These are phyloP conservation scores for Rhynchosporium agropyri DNA, from an alignment of 2,329 filamentous ascomycete genomes.

Conservation along the genomic window DNA sequence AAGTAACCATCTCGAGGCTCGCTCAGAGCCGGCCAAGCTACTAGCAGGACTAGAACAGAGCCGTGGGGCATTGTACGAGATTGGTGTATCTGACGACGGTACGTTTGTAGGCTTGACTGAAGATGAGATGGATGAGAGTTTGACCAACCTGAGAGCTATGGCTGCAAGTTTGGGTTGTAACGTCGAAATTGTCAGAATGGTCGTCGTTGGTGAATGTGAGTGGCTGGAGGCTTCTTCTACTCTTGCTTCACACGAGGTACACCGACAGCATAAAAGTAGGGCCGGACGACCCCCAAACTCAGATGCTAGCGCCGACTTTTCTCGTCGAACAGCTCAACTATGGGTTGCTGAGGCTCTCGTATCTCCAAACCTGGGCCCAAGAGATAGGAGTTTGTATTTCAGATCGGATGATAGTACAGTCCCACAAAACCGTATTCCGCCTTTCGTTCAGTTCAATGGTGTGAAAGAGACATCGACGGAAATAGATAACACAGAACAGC, in stretches of 20 bases:
- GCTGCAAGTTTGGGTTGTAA: conserved; percentile 87
- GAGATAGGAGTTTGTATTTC: conserved; percentile 11
- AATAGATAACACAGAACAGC: conserved; percentile 56
- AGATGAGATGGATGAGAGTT: conserved; percentile 90
- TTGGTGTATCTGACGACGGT: conserved; percentile 94
- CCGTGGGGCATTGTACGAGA: conserved; percentile 90
- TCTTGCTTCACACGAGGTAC: not conserved
- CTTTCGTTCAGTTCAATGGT: conserved; percentile 3
- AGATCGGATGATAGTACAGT: not conserved
- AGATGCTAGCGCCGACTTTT: not conserved
- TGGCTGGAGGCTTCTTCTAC: conserved; percentile 49
- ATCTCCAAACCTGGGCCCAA: conserved; percentile 65
- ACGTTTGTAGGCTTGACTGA: conserved; percentile 84
- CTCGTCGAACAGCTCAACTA: conserved; percentile 58
- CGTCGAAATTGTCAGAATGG: conserved; percentile 78
- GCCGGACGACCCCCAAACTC: not conserved
- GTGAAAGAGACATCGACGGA: not conserved
- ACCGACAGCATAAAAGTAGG: not conserved
- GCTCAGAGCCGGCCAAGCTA: conserved; percentile 57
- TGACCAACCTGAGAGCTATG: conserved; percentile 85
- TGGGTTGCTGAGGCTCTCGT: conserved; percentile 91
- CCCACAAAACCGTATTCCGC: conserved; percentile 14
- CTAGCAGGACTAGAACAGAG: conserved; percentile 88
- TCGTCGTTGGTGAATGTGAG: conserved; percentile 84
- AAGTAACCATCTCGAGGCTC: conserved; percentile 49